These are phyloP conservation scores for Parachaetomium inaequale DNA, from an alignment of 495 filamentous ascomycete species.

Conservation along the genomic window DNA sequence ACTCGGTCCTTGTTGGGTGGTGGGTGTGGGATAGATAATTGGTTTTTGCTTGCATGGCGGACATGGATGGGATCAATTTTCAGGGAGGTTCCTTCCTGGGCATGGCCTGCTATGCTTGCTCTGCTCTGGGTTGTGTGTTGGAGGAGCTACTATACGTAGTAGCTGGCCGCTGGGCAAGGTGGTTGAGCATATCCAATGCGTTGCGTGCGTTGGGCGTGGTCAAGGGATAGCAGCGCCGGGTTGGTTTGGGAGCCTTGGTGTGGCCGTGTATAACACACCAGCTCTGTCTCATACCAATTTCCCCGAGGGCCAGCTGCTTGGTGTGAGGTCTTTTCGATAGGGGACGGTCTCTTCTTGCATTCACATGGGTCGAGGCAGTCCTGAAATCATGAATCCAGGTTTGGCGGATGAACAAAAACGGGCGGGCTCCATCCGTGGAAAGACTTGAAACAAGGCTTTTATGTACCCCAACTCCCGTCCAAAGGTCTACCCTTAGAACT, in stretches of 20 bases:
- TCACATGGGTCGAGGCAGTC: not conserved
- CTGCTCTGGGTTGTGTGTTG: not conserved
- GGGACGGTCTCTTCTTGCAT: not conserved
- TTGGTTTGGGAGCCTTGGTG: not conserved
- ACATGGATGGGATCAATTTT: not conserved
- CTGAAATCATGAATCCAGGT: not conserved
- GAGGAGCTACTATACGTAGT: too few species aligned
- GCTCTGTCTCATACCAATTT: not conserved
- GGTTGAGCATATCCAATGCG: not conserved
- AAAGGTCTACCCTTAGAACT: conserved; percentile 22
- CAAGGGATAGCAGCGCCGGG: not conserved
- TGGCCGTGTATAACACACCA: not conserved
- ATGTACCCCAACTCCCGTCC: too few species aligned
- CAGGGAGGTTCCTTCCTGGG: not conserved
- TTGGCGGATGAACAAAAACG: not conserved
- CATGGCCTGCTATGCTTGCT: not conserved
- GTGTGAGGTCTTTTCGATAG: not conserved
- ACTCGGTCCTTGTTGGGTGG: not conserved
- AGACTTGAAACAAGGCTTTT: too few species aligned
- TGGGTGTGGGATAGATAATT: not conserved
- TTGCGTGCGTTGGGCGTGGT: not conserved
- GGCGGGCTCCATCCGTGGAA: too few species aligned
- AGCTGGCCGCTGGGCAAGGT: not conserved
- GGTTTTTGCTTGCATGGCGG: not conserved
- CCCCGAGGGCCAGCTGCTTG: not conserved